Conservation (phyloP, 2,329 filamentous ascomycete species). For the Zopfia rhizophila region DNA sequence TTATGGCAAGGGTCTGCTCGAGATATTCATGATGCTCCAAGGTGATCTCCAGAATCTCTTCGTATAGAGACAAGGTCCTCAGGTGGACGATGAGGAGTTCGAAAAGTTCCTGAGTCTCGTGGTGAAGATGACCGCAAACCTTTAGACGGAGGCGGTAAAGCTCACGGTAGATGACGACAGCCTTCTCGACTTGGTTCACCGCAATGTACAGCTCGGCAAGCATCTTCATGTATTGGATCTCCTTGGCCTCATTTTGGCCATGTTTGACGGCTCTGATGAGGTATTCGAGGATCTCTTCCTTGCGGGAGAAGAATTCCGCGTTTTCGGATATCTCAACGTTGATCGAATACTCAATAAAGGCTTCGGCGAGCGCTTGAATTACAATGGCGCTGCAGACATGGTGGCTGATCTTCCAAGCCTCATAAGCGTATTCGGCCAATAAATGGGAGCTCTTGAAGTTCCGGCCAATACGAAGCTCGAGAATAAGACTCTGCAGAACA, state of each 20-base stretch:
- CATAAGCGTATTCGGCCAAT: slow-evolving; percentile 51
- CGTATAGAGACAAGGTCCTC: slow-evolving; percentile 28
- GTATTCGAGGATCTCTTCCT: slow-evolving; percentile 35
- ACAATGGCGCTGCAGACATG: slow-evolving; percentile 23
- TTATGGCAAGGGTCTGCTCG: slow-evolving; percentile 26
- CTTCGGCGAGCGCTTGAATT: slow-evolving; percentile 27
- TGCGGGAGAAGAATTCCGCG: slow-evolving; percentile 25
- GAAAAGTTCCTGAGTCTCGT: slow-evolving; percentile 29
- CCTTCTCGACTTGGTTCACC: slow-evolving; percentile 30
- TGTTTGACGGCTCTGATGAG: slow-evolving; percentile 30
- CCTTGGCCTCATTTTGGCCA: slow-evolving; percentile 22
- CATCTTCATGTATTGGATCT: slow-evolving; percentile 31
- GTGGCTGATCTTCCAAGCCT: slow-evolving; percentile 35
- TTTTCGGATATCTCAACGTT: slow-evolving; percentile 20
- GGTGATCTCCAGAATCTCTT: slow-evolving; percentile 29
- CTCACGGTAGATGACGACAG: slow-evolving; percentile 33
- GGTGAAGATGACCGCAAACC: slow-evolving; percentile 32
- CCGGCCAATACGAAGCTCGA: slow-evolving; percentile 27
- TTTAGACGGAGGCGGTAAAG: slow-evolving; percentile 33
- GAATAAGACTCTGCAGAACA: slow-evolving; percentile 32
- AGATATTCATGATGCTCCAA: slow-evolving; percentile 30
- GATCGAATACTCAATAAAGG: slow-evolving; percentile 28
- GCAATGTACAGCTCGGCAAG: slow-evolving; percentile 36
- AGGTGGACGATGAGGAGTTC: slow-evolving; percentile 29
- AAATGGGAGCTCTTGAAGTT: slow-evolving; percentile 35